Conservation (phyloP, 2,329 filamentous ascomycete species). For the Neonectria neomacrospora region DNA sequence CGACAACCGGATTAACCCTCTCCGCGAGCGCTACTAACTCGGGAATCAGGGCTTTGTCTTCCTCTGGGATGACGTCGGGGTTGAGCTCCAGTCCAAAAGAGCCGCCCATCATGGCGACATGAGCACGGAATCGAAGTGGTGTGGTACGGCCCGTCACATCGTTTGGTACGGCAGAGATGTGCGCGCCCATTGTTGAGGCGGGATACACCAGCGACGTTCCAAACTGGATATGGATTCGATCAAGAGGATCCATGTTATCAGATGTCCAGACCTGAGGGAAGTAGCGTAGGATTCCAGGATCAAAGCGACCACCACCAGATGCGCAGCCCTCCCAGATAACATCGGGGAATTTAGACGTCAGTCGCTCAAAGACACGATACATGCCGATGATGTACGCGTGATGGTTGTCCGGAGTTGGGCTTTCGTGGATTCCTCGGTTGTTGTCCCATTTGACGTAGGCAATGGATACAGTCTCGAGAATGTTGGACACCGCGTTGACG, state of each 20-base stretch:
- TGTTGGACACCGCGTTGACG: constrained; percentile 63
- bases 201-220: constrained; percentile 73
- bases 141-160: constrained; percentile 65
- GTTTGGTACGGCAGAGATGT: constrained; percentile 71
- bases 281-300: constrained; percentile 71
- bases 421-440: constrained; percentile 72
- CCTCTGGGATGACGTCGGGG: constrained; percentile 60
- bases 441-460: constrained; percentile 76
- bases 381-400: constrained; percentile 72
- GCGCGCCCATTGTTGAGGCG: constrained; percentile 72
- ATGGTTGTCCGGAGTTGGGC: constrained; percentile 61
- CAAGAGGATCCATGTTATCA: constrained; percentile 71
- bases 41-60: constrained; percentile 65
- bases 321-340: constrained; percentile 75
- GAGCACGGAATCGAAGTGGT: constrained; percentile 69
- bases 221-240: constrained; percentile 71
- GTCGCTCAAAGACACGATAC: constrained; percentile 69
- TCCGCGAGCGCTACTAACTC: constrained; percentile 64
- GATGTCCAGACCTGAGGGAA: constrained; percentile 75
- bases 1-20: constrained; percentile 67
- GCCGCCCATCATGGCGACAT: constrained; percentile 76
- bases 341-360: constrained; percentile 69
- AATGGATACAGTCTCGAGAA: constrained; percentile 65
- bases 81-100: constrained; percentile 74
- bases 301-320: constrained; percentile 72